Conservation (phyloP, 305 asterid species). For the Fraxinus platypoda region DNA sequence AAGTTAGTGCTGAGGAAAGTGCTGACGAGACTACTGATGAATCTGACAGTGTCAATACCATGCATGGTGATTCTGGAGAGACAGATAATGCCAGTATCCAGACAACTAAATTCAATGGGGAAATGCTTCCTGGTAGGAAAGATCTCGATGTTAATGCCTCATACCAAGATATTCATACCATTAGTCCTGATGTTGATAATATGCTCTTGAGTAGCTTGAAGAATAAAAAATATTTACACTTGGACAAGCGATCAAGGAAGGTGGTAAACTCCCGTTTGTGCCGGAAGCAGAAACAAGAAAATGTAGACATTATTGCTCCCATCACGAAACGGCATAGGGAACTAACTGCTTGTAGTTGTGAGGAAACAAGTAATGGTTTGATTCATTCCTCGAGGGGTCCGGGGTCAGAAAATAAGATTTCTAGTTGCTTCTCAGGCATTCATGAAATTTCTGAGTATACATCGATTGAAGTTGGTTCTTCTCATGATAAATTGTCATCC, state of each 20-base stretch:
- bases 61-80: conserved; percentile 16
- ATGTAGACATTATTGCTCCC: conserved; percentile 26
- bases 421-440: conserved; percentile 24
- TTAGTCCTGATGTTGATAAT: conserved; percentile 4
- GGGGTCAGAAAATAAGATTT: conserved; percentile 32
- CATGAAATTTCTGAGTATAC: conserved; percentile 23
- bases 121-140: conserved; percentile 22
- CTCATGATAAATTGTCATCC: conserved; percentile 45
- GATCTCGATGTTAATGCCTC: conserved; percentile 22
- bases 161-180: background rate
- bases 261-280: conserved; percentile 19
- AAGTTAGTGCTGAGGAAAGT: conserved; percentile 26
- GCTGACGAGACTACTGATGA: conserved; percentile 39
- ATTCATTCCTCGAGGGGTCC: conserved; percentile 17
- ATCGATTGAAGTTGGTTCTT: conserved; percentile 25
- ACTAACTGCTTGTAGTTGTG: conserved; percentile 31
- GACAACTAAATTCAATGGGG: conserved; percentile 23
- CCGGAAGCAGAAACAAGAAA: conserved; percentile 35
- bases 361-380: conserved; percentile 21
- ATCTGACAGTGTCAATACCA: conserved; percentile 30
- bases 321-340: conserved; percentile 35
- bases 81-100: conserved; percentile 15
- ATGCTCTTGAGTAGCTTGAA: conserved; percentile 20
- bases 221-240: conserved; percentile 25
- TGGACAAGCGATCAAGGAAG: conserved; percentile 32